These are phyloP conservation scores for Rhizophlyctis rosea DNA, from an alignment of 192 early-diverging fungal genomes.

Conservation along the genomic window DNA sequence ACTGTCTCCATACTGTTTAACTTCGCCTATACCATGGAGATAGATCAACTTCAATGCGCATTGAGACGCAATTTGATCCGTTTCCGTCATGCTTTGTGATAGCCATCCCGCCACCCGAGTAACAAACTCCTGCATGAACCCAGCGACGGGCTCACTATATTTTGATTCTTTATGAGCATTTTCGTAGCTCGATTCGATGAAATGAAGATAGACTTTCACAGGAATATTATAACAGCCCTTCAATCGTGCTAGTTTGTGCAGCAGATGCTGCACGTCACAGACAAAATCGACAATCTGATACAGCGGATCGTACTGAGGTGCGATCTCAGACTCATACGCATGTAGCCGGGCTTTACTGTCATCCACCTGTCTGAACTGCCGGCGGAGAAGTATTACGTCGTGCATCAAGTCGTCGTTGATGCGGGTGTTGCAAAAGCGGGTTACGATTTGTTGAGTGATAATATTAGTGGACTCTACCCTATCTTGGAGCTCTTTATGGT, in stretches of 20 bases:
- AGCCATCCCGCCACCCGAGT: too few species aligned
- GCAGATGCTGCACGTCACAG: too few species aligned
- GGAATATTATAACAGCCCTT: not conserved
- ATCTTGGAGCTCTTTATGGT: too few species aligned
- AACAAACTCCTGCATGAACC: not conserved
- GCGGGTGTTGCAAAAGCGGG: too few species aligned
- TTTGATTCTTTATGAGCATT: not conserved
- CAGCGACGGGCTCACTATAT: not conserved
- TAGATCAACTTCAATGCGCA: not conserved
- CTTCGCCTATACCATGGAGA: not conserved
- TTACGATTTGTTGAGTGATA: too few species aligned
- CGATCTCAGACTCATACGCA: not conserved
- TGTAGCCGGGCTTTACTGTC: not conserved
- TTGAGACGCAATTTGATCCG: not conserved
- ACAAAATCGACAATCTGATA: not conserved
- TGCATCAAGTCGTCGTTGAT: slow-evolving; percentile 22
- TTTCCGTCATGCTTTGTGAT: not conserved
- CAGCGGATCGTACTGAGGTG: slow-evolving; percentile 2
- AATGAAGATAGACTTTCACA: not conserved
- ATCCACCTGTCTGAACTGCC: not conserved
- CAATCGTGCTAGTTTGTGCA: too few species aligned
- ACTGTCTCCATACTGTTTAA: not conserved
- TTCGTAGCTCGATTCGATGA: not conserved
- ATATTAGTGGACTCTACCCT: too few species aligned
- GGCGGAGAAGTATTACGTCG: slow-evolving; percentile 16